Percentiles rank a stretch among this genome's conserved stretches.
Evolutionary conservation across 768 basidiomycete species (phyloP).

Genomic region (Scleroderma bovista): DNA sequence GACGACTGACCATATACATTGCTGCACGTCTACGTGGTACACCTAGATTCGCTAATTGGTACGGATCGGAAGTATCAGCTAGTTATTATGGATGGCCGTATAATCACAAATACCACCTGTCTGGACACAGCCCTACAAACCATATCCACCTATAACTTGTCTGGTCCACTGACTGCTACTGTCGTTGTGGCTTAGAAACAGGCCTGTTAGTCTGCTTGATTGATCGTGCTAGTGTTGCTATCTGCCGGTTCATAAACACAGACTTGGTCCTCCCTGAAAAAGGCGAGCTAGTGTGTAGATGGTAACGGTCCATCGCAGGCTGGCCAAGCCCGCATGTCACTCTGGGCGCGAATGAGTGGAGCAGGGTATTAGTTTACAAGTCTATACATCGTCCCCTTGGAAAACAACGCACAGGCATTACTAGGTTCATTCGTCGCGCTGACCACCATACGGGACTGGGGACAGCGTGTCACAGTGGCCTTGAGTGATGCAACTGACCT

Average conservation of each 20-base stretch:
- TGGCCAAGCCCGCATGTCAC: constrained; percentile 31
- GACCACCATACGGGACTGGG: constrained; percentile 59
- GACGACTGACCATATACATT: too few species aligned
- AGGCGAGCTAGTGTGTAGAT: constrained; percentile 50
- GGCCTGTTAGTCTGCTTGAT: constrained; percentile 2
- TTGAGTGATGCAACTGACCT: too few species aligned
- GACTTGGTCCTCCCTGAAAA: constrained; percentile 66
- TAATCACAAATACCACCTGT: too few species aligned
- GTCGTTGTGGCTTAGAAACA: background rate
- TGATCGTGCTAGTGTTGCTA: constrained; percentile 1
- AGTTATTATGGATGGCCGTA: too few species aligned
- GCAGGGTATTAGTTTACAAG: constrained; percentile 42
- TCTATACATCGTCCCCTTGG: constrained; percentile 51
- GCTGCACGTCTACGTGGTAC: too few species aligned
- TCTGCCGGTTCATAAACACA: constrained; percentile 41
- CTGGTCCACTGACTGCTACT: background rate
- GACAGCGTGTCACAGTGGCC: constrained; percentile 72
- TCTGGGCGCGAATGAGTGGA: constrained; percentile 15
- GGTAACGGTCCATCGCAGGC: too few species aligned
- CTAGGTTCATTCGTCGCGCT: constrained; percentile 71
- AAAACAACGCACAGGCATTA: constrained; percentile 60
- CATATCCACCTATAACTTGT: background rate
- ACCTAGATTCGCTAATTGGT: too few species aligned
- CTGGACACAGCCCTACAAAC: background rate
- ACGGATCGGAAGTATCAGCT: too few species aligned